Conservation (phyloP, 2,329 filamentous ascomycete species). For the Botrytis cinerea region DNA sequence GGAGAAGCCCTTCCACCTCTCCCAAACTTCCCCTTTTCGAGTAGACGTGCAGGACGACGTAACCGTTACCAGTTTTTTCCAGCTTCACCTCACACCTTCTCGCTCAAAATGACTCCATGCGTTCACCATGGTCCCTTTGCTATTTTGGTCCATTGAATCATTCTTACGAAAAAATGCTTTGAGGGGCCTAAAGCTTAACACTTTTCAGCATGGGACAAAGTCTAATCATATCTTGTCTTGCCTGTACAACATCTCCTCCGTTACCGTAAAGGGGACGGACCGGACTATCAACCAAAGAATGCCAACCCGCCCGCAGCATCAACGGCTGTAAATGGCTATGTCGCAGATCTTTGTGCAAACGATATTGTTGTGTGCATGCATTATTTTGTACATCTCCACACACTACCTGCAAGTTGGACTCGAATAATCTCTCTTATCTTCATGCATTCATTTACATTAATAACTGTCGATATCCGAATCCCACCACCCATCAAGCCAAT, state of each 20-base stretch:
- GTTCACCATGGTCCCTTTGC: not conserved
- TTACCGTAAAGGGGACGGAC: constrained; percentile 2
- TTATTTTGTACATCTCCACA: not conserved
- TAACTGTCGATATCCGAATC: constrained; percentile 7
- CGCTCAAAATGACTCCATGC: not conserved
- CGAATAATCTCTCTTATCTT: constrained; percentile 16
- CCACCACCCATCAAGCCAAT: not conserved
- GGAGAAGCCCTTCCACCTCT: not conserved
- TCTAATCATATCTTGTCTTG: constrained; percentile 9
- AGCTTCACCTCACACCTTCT: not conserved
- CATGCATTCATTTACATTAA: not conserved
- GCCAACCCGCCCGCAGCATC: not conserved
- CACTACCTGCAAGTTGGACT: constrained; percentile 1
- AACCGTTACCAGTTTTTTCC: not conserved
- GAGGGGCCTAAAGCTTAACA: not conserved
- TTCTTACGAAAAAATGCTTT: not conserved
- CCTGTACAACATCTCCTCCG: constrained; percentile 8
- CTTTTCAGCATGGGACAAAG: not conserved
- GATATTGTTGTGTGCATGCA: not conserved
- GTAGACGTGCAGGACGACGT: constrained; percentile 12
- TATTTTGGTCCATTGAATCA: not conserved
- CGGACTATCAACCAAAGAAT: not conserved
- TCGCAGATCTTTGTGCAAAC: not conserved
- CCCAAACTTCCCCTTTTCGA: constrained; percentile 14
- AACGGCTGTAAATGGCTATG: not conserved